These are phyloP conservation scores for Teunomyces panamensis DNA, from an alignment of 805 yeast genomes.

Conservation along the genomic window DNA sequence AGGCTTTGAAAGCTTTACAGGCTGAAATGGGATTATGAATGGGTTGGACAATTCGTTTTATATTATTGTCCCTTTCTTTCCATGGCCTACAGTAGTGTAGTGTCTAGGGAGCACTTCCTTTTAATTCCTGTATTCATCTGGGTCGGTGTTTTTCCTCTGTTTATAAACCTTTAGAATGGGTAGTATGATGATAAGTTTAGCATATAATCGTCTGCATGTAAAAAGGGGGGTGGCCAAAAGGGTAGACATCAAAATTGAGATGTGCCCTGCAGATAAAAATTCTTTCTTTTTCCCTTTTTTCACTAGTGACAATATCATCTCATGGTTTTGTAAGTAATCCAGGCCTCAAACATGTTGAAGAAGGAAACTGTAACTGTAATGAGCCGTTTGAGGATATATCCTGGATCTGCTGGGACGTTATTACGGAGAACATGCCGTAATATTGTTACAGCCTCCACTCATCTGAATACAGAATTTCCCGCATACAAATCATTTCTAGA, in stretches of 20 bases:
- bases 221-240: not conserved
- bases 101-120: not conserved
- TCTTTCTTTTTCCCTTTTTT: not conserved
- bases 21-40: slow-evolving; percentile 78
- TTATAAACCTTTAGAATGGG: slow-evolving; percentile 4
- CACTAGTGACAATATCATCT: slow-evolving; percentile 3
- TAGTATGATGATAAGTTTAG: not conserved
- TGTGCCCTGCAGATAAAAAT: slow-evolving; percentile 1
- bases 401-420: not conserved
- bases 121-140: slow-evolving; percentile 1
- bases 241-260: not conserved
- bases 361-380: not conserved
- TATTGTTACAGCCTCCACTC: slow-evolving; percentile 3
- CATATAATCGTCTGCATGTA: not conserved
- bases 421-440: not conserved
- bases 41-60: not conserved
- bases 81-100: not conserved
- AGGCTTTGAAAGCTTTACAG: slow-evolving; percentile 74
- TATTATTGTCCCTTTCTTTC: not conserved
- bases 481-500: slow-evolving; percentile 13
- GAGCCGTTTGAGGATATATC: not conserved
- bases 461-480: slow-evolving; percentile 6
- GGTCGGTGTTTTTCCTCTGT: slow-evolving; percentile 2
- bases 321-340: not conserved
- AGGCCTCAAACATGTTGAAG: not conserved